Evolutionary conservation across 2,329 filamentous ascomycete genomes (phyloP).

Genomic region (Trichoderma afroharzianum): DNA sequence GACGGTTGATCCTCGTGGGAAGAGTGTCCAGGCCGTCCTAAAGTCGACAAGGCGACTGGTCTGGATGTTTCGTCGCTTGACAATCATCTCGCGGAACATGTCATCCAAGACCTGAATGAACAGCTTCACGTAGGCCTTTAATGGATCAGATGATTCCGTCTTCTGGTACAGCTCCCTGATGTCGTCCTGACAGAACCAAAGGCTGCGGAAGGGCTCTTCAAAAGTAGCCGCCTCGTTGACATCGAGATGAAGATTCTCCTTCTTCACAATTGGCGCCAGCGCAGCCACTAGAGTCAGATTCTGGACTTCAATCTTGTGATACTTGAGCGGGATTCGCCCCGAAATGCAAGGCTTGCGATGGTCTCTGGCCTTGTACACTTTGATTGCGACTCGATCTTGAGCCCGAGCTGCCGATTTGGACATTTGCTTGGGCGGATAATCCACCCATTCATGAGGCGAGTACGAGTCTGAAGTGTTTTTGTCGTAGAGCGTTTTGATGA

Average conservation of each 20-base stretch:
- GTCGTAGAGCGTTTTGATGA: conserved; percentile 41
- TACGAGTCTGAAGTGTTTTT: conserved; percentile 25
- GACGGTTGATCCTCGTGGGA: conserved; percentile 37
- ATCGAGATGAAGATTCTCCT: conserved; percentile 40
- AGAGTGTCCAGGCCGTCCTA: conserved; percentile 43
- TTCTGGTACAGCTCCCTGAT: conserved; percentile 33
- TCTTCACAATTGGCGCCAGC: conserved; percentile 41
- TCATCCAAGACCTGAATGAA: conserved; percentile 41
- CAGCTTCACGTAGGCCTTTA: conserved; percentile 39
- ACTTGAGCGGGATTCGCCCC: conserved; percentile 38
- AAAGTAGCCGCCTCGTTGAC: conserved; percentile 36
- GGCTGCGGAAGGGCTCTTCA: conserved; percentile 36
- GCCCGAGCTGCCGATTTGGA: conserved; percentile 35
- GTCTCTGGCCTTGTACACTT: conserved; percentile 46
- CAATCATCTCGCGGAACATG: conserved; percentile 39
- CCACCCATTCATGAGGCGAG: conserved; percentile 35
- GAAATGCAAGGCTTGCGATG: conserved; percentile 36
- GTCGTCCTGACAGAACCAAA: conserved; percentile 45
- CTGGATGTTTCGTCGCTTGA: conserved; percentile 35
- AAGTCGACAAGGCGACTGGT: conserved; percentile 39
- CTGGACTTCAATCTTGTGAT: conserved; percentile 41
- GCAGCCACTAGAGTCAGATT: conserved; percentile 40
- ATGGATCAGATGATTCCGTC: conserved; percentile 25
- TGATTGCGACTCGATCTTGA: conserved; percentile 42
- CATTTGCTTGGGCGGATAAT: conserved; percentile 41